A percentile compares a stretch with the other conserved stretches of the same genome.
These are phyloP conservation scores for Aureobasidium lini DNA, from an alignment of 2,329 filamentous ascomycete genomes.

Conservation along the genomic window DNA sequence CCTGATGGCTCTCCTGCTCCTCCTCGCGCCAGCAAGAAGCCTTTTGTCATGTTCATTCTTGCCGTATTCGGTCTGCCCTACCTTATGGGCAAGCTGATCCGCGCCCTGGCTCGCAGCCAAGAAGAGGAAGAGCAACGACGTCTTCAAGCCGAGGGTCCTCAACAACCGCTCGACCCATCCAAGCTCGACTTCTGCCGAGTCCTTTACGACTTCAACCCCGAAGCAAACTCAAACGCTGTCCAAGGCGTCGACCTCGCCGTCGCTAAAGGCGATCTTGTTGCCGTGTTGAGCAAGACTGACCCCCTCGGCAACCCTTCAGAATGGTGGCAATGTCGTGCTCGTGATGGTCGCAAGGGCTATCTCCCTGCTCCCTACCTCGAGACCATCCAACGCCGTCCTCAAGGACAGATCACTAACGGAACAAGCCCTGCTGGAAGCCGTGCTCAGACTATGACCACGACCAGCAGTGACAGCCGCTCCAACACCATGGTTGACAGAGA, in stretches of 20 bases:
- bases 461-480: constrained; percentile 30
- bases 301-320: constrained; percentile 86
- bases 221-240: constrained; percentile 44
- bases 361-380: constrained; percentile 87
- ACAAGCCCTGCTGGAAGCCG: constrained; percentile 40
- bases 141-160: constrained; percentile 40
- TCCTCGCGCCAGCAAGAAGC: constrained; percentile 80
- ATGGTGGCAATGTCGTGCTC: constrained; percentile 92
- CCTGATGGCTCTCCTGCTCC: constrained; percentile 61
- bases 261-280: constrained; percentile 91
- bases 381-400: constrained; percentile 53
- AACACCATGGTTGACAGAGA: constrained; percentile 41
- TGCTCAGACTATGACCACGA: constrained; percentile 49
- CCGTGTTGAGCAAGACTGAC: constrained; percentile 85
- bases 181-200: constrained; percentile 96
- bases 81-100: constrained; percentile 93
- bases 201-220: constrained; percentile 87
- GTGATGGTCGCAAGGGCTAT: constrained; percentile 86
- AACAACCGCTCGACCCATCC: constrained; percentile 64
- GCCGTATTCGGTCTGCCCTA: constrained; percentile 94
- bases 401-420: constrained; percentile 36
- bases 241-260: constrained; percentile 80
- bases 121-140: constrained; percentile 70
- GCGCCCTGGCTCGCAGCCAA: constrained; percentile 70
- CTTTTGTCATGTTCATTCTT: constrained; percentile 89